phyloP scores from a whole-genome alignment of 345 rosid species.

The Ceriops tagal region DNA sequence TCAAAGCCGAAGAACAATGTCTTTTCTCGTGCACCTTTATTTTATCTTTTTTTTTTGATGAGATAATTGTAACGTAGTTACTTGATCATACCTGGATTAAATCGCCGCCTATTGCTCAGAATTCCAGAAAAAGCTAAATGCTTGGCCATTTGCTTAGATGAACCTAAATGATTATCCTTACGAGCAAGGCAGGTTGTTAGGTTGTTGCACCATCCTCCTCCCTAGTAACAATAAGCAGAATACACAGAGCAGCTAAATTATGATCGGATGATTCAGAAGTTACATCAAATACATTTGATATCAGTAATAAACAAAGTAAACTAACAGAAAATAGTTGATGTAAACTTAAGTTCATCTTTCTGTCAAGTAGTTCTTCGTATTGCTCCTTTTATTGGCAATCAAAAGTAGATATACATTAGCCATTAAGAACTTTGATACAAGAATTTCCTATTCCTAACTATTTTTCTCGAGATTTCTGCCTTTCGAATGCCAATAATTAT shows the following conservation, averaged over 20 bases:
- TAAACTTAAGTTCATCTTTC: no score
- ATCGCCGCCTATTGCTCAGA: conserved; percentile 47
- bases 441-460: not conserved
- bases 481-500: not conserved
- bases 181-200: conserved; percentile 58
- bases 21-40: not conserved
- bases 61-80: not conserved
- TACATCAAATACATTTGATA: not conserved
- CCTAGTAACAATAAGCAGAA: conserved; percentile 28
- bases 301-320: not conserved
- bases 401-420: not conserved
- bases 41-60: no score
- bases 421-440: not conserved
- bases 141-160: conserved; percentile 68
- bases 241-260: no score
- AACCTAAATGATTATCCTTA: conserved; percentile 66
- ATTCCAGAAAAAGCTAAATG: conserved; percentile 77
- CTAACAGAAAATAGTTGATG: no score
- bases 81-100: conserved; percentile 63
- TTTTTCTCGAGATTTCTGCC: not conserved
- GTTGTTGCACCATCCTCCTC: conserved; percentile 97
- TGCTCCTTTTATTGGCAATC: not conserved
- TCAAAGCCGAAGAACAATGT: not conserved
- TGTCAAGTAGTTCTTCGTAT: no score
- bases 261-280: not conserved